Conservation (phyloP, 176 grass and related monocot genomes). For the Dendrocalamus sinicus region DNA sequence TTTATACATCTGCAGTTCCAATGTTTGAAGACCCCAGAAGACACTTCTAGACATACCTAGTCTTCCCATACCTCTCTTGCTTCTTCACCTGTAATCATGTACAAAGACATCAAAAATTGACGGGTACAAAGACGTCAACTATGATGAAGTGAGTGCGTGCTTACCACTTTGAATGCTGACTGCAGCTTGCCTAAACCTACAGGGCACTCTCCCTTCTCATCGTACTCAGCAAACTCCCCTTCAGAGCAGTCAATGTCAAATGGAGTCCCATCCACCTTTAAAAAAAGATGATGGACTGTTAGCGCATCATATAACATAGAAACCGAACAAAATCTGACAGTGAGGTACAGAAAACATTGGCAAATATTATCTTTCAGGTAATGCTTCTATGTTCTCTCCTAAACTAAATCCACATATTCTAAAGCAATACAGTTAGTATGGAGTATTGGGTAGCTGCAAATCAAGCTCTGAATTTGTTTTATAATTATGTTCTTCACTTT, state of each 20-base stretch:
- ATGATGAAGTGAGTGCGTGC: not conserved
- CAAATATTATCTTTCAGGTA: constrained; percentile 15
- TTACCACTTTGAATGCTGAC: constrained; percentile 89
- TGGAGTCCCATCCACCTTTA: constrained; percentile 59
- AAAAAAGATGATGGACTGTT: constrained; percentile 17
- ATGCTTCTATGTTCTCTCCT: not conserved
- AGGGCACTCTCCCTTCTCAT: constrained; percentile 84
- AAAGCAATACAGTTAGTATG: not conserved
- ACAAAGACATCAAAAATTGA: constrained; percentile 27
- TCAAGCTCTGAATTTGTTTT: not conserved
- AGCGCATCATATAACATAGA: constrained; percentile 18
- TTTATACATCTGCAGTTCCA: constrained; percentile 43
- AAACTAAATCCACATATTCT: constrained; percentile 12
- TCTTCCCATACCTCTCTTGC: constrained; percentile 40
- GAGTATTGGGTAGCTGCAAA: not conserved
- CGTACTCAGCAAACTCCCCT: constrained; percentile 87
- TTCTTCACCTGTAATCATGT: constrained; percentile 52
- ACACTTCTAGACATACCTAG: constrained; percentile 38
- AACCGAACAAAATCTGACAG: not conserved
- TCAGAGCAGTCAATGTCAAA: constrained; percentile 89
- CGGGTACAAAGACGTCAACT: not conserved
- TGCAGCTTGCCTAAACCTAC: constrained; percentile 73
- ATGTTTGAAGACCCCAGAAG: not conserved
- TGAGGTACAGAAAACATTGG: not conserved
- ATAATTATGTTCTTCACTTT: not conserved